Percentiles rank a stretch among this genome's conserved stretches.
Evolutionary conservation across 331 rosid genomes (phyloP).

Genomic region (Pyrus hybrid): DNA sequence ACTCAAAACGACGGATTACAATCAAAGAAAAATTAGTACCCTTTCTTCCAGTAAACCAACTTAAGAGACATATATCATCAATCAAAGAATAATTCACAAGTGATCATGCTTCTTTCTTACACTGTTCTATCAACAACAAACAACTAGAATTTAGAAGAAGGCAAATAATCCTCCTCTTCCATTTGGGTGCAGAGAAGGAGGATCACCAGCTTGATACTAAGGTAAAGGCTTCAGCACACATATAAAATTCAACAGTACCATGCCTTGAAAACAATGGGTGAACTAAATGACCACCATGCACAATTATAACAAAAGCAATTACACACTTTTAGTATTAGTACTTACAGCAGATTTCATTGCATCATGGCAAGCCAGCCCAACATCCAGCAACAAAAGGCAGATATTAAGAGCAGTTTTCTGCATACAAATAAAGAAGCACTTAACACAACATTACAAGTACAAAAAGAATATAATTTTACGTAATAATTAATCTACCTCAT

Average conservation of each 20-base stretch:
- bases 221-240: not conserved
- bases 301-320: not conserved
- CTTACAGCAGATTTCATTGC: constrained; percentile 96
- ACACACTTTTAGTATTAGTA: constrained; percentile 20
- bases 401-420: constrained; percentile 89
- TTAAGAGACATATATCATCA: not conserved
- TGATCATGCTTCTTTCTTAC: not conserved
- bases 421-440: constrained; percentile 19
- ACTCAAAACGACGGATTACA: not conserved
- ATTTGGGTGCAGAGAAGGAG: not conserved
- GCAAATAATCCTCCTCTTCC: not conserved
- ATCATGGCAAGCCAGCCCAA: constrained; percentile 82
- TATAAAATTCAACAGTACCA: not conserved
- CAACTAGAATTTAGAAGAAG: not conserved
- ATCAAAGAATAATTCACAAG: not conserved
- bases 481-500: constrained; percentile 53
- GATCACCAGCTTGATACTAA: not conserved
- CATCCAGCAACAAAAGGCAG: constrained; percentile 91
- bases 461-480: constrained; percentile 3
- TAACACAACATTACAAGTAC: constrained; percentile 15
- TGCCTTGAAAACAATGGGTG: not conserved
- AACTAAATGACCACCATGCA: not conserved
- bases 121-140: not conserved
- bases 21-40: not conserved
- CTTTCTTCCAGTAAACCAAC: not conserved